Evolutionary conservation across 257 asterid genomes (phyloP).

Genomic region (Penstemon davidsonii): DNA sequence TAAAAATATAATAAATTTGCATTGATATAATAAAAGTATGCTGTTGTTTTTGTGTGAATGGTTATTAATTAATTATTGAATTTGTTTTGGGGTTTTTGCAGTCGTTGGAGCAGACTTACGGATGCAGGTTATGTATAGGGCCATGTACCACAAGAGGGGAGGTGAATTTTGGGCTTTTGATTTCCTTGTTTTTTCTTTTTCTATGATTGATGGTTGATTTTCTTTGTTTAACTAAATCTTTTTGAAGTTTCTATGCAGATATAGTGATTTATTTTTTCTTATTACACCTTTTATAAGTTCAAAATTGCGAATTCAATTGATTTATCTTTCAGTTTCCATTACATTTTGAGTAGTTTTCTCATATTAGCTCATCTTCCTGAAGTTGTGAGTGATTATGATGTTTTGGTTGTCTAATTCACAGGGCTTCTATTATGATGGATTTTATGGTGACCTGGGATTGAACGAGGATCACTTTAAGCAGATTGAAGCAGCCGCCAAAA

Average conservation of each 20-base stretch:
- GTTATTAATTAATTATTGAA: not conserved
- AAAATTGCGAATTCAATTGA: not conserved
- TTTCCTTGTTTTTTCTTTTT: conserved; percentile 12
- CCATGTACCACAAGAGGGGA: conserved; percentile 96
- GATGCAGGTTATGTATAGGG: conserved; percentile 84
- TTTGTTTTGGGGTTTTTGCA: conserved; percentile 27
- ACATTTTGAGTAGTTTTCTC: conserved; percentile 20
- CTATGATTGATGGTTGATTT: not conserved
- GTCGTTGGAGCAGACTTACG: conserved; percentile 92
- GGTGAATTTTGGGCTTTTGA: conserved; percentile 41
- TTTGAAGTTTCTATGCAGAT: not conserved
- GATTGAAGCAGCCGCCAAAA: conserved; percentile 78
- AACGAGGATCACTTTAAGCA: conserved; percentile 81
- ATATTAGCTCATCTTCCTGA: conserved; percentile 1
- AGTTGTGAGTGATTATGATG: conserved; percentile 20
- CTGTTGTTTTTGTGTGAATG: not conserved
- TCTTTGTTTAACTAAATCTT: not conserved
- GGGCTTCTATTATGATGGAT: conserved; percentile 98
- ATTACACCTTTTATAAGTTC: not conserved
- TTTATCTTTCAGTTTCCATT: conserved; percentile 14
- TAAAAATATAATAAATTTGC: conserved; percentile 15
- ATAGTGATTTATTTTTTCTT: not conserved
- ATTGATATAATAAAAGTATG: conserved; percentile 1
- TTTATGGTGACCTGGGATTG: conserved; percentile 88
- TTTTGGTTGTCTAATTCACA: conserved; percentile 38